Evolutionary conservation across 2,329 filamentous ascomycete species (phyloP), one percentile per base, ranked within the genome.

Genomic region (Ramularia collo-cygni): DNA sequence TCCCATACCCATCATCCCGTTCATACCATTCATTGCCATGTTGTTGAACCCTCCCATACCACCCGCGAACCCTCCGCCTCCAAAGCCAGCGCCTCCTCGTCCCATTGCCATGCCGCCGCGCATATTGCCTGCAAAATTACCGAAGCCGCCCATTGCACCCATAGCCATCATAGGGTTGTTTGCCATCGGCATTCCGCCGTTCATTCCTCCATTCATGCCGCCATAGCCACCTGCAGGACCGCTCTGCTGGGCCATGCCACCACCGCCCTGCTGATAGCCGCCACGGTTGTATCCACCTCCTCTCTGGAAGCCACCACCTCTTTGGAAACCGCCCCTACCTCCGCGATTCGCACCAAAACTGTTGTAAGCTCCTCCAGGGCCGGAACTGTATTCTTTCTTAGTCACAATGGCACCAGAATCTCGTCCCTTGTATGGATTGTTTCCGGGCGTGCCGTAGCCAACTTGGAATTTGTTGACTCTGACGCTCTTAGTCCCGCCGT

Each of bases 381-480:
- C 15, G n/a, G 28, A 27, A 8, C 16, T 39, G 28, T 37, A 42
- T 58, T 57, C 56, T 40, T 63, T 63, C 37, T 64, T 65, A 43
- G 61, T 61, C 48, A 57, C 64, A 26, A 54, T 50, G 12, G 45
- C 47, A 4, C 48, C 52, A 10, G 39, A 46, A 31, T 54, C 53
- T 76, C 74, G 0, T 85, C 87, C 46, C 30, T 47, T 50, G 42
- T 50, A 52, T 4, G 47, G 47, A 27, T 52, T 52, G 16, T 38
- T 38, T 3, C 44, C 44, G 3, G 42, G 32, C 6, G 39, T 31
- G 2, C 37, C 35, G 28, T 48, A 52, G 35, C 35, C 45, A 26
- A 47, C 0, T 83, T 84, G 82, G 75, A 94, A 96, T 0, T 89
- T 88, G 61, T 96, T 96, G 44, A 48, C 21, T 15, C 43, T 47